Evolutionary conservation across 2,329 filamentous ascomycete genomes (phyloP), one percentile per base, ranked within the genome.

Genomic region (Aureobasidium sp.): DNA sequence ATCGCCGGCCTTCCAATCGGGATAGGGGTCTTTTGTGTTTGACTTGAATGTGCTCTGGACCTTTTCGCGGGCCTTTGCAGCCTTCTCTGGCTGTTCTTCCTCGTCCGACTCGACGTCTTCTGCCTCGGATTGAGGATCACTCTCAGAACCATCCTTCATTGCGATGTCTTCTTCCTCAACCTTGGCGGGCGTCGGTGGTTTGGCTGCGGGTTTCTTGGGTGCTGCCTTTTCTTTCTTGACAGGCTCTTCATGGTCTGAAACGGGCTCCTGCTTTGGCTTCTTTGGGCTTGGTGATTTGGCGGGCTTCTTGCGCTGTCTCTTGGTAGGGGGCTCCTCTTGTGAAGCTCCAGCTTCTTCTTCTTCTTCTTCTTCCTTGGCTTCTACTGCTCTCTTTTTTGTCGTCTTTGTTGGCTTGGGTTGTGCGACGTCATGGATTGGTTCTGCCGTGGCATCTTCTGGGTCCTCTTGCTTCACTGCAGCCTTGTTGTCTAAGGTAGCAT

Each of bases 1-100:
- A 50, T 88, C 83, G 49, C 92, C 92, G 49, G 88, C 78, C 71
- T 90, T 88, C 94, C 94, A 99, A 74, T 99, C 93, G 0, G 92
- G 92, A 73, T 93, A 97, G n/a, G 88, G 85, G 68, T 95, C 88
- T 65, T 90, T 88, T 40, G 75, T 78, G 55, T 81, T 83, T 19
- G 82, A 78, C 69, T 85, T 85, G 61, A 96, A 76, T 50, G 86
- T 88, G 9, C 84, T 84, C 71, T 96, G 91, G 11, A 93, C 83
- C 72, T 90, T 89, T 72, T 93, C 84, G 46, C 89, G 85, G 49
- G 85, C 86, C 73, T 95, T 92, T 43, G 84, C 86, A 53, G 84
- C 84, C 49, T 85, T 74, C 65, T 87, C 84, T 1, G 90, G 85
- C 69, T 89, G 89, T 67, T 88, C 83, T 60, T 84, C 84, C 3